A percentile compares a stretch with the other conserved stretches of the same genome.
phyloP scores from a whole-genome alignment of 208 protist species.

The Acanthamoeba lugdunensis region DNA sequence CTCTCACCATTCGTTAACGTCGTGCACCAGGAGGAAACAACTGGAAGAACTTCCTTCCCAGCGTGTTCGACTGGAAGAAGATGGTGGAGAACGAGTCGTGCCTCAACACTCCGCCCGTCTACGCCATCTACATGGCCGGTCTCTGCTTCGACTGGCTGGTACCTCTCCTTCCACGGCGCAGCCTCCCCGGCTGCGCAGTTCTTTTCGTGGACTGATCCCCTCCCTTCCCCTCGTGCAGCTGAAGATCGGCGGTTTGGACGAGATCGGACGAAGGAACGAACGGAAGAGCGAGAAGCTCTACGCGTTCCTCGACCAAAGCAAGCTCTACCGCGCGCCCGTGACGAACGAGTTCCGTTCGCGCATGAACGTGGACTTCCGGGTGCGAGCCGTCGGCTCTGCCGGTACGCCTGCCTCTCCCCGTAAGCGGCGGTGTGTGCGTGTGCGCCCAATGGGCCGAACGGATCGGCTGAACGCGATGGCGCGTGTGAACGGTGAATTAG shows the following conservation, averaged over 20 bases:
- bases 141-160: constrained; percentile 88
- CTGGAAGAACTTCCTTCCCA: constrained; percentile 11
- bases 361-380: constrained; percentile 89
- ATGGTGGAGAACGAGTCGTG: constrained; percentile 28
- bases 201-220: neutral
- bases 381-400: neutral
- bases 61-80: constrained; percentile 42
- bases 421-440: too few relatives aligned
- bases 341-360: constrained; percentile 80
- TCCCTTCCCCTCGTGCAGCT: neutral
- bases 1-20: neutral
- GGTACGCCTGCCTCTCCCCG: too few relatives aligned
- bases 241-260: constrained; percentile 77
- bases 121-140: constrained; percentile 87
- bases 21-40: neutral
- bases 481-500: neutral
- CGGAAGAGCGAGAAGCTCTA: constrained; percentile 85
- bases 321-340: constrained; percentile 82
- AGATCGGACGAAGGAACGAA: constrained; percentile 77
- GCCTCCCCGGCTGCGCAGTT: neutral
- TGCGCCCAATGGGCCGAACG: too few relatives aligned
- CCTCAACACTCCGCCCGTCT: constrained; percentile 39
- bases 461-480: too few relatives aligned
- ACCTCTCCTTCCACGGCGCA: neutral
- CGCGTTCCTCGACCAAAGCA: constrained; percentile 83